A percentile compares a stretch with the other conserved stretches of the same genome.
These are phyloP conservation scores for Kalanchoe fedtschenkoi DNA, from an alignment of 164 flowering plant genomes.

Conservation along the genomic window DNA sequence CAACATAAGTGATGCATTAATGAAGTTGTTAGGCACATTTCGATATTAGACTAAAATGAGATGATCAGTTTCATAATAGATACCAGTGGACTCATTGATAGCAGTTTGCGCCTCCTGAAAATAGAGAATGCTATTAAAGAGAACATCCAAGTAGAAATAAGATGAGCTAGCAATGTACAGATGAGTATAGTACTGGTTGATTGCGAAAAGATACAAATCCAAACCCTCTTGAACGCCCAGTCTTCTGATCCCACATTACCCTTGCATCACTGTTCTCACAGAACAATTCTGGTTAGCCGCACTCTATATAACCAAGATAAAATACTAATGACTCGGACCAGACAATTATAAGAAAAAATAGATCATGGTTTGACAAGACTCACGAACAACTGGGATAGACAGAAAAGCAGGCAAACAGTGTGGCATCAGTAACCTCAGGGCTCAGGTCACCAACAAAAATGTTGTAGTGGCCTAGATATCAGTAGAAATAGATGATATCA, in stretches of 20 bases:
- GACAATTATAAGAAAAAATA: slow-evolving; percentile 76
- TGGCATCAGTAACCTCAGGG: slow-evolving; percentile 53
- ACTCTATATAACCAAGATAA: background rate
- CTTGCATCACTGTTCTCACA: slow-evolving; percentile 54
- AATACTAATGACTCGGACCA: background rate
- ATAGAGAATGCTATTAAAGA: background rate
- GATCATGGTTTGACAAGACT: slow-evolving; percentile 26
- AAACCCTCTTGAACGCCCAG: slow-evolving; percentile 98
- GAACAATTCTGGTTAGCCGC: background rate
- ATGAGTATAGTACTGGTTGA: slow-evolving; percentile 52
- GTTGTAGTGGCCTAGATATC: slow-evolving; percentile 64
- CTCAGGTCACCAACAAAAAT: slow-evolving; percentile 86
- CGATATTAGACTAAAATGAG: background rate
- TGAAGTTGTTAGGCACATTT: background rate
- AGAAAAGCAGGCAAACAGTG: slow-evolving; percentile 82
- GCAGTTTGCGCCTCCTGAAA: slow-evolving; percentile 96
- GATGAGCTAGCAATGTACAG: background rate
- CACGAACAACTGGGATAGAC: slow-evolving; percentile 93
- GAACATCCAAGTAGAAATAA: background rate
- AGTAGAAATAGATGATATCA: background rate
- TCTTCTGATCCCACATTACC: slow-evolving; percentile 86
- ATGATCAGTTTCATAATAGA: slow-evolving; percentile 6
- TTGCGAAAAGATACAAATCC: slow-evolving; percentile 93
- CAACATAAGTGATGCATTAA: background rate
- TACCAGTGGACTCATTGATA: slow-evolving; percentile 85